Conservation (phyloP, 2,329 filamentous ascomycete species). For the Aspergillus terreus region DNA sequence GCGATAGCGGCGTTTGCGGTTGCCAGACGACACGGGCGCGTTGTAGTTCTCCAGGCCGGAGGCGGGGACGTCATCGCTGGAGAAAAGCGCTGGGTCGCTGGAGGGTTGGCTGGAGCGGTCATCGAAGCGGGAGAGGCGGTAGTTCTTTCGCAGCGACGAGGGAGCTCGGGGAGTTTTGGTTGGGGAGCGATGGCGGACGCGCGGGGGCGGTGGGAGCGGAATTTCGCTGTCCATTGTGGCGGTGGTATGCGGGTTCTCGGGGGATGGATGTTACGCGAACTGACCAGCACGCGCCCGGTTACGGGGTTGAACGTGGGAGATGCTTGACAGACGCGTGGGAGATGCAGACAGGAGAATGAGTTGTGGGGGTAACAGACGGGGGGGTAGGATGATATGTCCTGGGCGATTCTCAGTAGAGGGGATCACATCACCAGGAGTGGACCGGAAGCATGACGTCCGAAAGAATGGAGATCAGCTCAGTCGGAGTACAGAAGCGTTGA, state of each 20-base stretch:
- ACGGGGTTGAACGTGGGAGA: neutral
- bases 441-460: conserved; percentile 12
- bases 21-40: conserved; percentile 17
- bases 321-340: neutral
- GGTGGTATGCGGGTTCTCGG: neutral
- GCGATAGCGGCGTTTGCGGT: conserved; percentile 39
- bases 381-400: neutral
- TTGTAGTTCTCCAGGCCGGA: conserved; percentile 45
- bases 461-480: conserved; percentile 10
- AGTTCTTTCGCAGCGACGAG: conserved; percentile 22
- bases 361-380: neutral
- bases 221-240: conserved; percentile 35
- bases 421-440: conserved; percentile 13
- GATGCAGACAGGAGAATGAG: neutral
- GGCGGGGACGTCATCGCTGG: conserved; percentile 45
- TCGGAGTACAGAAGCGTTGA: neutral
- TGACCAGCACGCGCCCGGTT: neutral
- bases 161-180: conserved; percentile 13
- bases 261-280: neutral
- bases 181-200: conserved; percentile 33
- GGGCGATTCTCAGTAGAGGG: neutral
- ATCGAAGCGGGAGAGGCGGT: conserved; percentile 29
- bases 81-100: conserved; percentile 45
- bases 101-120: conserved; percentile 38
- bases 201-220: conserved; percentile 36